These are phyloP conservation scores for Orbilia oligospora DNA, from an alignment of 2,329 filamentous ascomycete genomes.

Conservation along the genomic window DNA sequence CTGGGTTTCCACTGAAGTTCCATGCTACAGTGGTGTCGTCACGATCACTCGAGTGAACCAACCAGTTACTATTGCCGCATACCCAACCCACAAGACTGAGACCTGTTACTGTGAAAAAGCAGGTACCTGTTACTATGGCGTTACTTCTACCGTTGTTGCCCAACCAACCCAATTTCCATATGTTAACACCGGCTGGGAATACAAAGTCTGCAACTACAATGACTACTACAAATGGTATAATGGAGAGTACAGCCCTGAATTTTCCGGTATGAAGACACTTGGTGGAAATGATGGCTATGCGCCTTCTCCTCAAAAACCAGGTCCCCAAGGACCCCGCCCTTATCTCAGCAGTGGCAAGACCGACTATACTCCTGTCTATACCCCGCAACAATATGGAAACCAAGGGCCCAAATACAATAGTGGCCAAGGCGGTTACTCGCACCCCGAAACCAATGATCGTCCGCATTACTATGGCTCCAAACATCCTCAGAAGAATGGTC, in stretches of 20 bases:
- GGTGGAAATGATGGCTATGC: slow-evolving; percentile 11
- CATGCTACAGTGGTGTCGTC: slow-evolving; percentile 45
- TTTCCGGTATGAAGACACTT: slow-evolving; percentile 12
- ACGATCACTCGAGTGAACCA: slow-evolving; percentile 44
- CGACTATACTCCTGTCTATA: neutral
- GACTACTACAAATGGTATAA: slow-evolving; percentile 59
- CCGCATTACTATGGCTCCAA: neutral
- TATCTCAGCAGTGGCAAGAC: neutral
- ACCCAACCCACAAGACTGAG: slow-evolving; percentile 55
- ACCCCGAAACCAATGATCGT: neutral
- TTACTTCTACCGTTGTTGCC: slow-evolving; percentile 46
- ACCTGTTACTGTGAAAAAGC: slow-evolving; percentile 47
- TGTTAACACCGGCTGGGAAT: slow-evolving; percentile 53
- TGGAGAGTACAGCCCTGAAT: slow-evolving; percentile 56
- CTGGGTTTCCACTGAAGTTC: slow-evolving; percentile 54
- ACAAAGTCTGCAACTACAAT: slow-evolving; percentile 50
- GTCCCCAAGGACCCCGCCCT: neutral
- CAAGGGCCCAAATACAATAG: neutral
- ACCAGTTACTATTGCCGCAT: slow-evolving; percentile 49
- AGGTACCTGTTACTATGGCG: slow-evolving; percentile 52
- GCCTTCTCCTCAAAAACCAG: neutral
- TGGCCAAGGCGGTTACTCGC: slow-evolving; percentile 3
- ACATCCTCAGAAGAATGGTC: neutral
- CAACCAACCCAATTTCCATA: slow-evolving; percentile 54
- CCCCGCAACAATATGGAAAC: neutral